Evolutionary conservation across 768 basidiomycete species (phyloP).

Genomic region (Pulveroboletus sp.): DNA sequence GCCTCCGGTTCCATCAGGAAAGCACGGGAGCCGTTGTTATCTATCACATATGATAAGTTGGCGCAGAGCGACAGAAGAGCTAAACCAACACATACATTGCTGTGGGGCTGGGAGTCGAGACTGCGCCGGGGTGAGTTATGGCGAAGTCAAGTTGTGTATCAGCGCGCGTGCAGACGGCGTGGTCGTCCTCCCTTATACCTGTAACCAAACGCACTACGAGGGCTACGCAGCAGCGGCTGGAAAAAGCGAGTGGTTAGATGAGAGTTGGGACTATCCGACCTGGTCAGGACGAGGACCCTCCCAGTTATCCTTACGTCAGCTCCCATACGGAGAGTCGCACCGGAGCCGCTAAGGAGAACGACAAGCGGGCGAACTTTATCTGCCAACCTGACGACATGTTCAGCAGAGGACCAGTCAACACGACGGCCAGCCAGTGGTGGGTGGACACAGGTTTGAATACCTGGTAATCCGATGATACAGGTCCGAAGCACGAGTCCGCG

Average conservation of each 20-base stretch:
- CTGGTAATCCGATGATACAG: too few species aligned
- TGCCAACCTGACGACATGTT: too few species aligned
- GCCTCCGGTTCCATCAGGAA: constrained; percentile 1
- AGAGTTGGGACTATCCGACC: neutral
- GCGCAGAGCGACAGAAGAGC: neutral
- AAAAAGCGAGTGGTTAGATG: neutral
- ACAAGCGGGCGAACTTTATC: too few species aligned
- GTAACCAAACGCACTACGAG: too few species aligned
- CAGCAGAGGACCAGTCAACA: too few species aligned
- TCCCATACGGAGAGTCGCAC: too few species aligned
- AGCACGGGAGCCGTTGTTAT: neutral
- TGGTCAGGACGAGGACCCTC: constrained; percentile 10
- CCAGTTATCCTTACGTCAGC: constrained; percentile 9
- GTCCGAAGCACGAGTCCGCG: too few species aligned
- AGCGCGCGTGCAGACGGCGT: neutral
- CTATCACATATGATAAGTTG: neutral
- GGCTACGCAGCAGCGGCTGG: neutral
- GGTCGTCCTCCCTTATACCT: too few species aligned
- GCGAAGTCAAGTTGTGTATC: neutral
- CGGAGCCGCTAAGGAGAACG: too few species aligned
- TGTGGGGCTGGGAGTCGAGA: neutral
- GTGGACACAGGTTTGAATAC: too few species aligned
- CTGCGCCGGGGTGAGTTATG: neutral
- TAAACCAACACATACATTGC: neutral
- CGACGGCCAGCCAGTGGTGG: too few species aligned